Percentiles rank a stretch among this genome's conserved stretches.
These are phyloP conservation scores for Boletus rufocinnamomeus DNA, from an alignment of 768 basidiomycete genomes.

Conservation along the genomic window DNA sequence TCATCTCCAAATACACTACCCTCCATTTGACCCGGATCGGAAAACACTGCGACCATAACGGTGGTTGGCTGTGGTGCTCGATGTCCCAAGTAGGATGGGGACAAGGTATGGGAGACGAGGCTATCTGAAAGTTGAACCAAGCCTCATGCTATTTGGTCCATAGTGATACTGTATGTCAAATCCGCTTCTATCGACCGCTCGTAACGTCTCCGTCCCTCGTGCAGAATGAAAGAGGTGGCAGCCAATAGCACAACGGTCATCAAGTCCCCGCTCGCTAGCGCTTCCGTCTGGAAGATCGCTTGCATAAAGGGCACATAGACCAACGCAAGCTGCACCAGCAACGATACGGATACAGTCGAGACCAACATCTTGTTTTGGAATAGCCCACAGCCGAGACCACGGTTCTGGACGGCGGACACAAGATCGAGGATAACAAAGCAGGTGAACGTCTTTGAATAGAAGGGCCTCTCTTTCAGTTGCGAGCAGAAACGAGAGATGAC, in stretches of 20 bases:
- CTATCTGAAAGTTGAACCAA: too few relatives aligned
- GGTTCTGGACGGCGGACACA: slow-evolving; percentile 92
- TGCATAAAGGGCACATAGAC: slow-evolving; percentile 94
- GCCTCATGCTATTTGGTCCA: slow-evolving; percentile 63
- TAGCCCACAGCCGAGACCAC: slow-evolving; percentile 84
- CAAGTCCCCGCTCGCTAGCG: slow-evolving; percentile 69
- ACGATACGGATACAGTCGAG: slow-evolving; percentile 83
- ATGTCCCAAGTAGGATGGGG: not conserved
- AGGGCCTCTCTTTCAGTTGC: not conserved
- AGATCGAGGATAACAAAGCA: slow-evolving; percentile 97
- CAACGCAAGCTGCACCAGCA: slow-evolving; percentile 79
- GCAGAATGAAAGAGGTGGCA: slow-evolving; percentile 61
- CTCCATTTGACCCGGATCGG: not conserved
- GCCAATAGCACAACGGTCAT: slow-evolving; percentile 69
- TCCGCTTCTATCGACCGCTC: slow-evolving; percentile 65
- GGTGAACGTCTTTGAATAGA: slow-evolving; percentile 79
- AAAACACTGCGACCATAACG: not conserved
- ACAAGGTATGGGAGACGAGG: not conserved
- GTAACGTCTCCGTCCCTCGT: slow-evolving; percentile 78
- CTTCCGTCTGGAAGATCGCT: slow-evolving; percentile 89
- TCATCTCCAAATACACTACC: slow-evolving; percentile 6
- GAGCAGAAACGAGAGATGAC: not conserved
- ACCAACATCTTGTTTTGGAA: slow-evolving; percentile 88
- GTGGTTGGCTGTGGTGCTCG: not conserved
- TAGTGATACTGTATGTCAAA: slow-evolving; percentile 48